Evolutionary conservation across 768 basidiomycete species (phyloP).

Genomic region (Coprinopsis sp.): DNA sequence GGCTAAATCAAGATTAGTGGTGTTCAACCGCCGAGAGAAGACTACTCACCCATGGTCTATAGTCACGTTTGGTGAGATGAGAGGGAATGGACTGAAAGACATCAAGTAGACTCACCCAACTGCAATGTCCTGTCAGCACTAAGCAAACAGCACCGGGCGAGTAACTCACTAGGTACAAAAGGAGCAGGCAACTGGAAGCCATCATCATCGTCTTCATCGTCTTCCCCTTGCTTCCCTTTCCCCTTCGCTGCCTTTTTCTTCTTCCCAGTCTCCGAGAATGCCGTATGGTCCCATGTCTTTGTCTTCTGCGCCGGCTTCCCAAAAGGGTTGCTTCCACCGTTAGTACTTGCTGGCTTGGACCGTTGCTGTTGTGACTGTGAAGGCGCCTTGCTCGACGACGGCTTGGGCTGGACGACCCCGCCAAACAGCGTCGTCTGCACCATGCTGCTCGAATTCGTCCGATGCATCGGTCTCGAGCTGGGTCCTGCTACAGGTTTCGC

Average conservation of each 20-base stretch:
- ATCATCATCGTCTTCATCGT: constrained; percentile 48
- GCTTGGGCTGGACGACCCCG: constrained; percentile 37
- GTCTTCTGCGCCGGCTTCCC: constrained; percentile 58
- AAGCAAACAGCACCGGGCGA: background rate
- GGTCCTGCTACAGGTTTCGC: constrained; percentile 39
- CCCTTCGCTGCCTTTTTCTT: constrained; percentile 46
- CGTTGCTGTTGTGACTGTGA: constrained; percentile 31
- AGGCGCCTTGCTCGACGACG: constrained; percentile 30
- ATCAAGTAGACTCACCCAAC: constrained; percentile 45
- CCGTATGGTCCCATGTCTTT: constrained; percentile 91
- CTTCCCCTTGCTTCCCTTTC: constrained; percentile 42
- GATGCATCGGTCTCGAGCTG: constrained; percentile 21
- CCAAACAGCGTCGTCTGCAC: constrained; percentile 67
- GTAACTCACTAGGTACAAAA: constrained; percentile 55
- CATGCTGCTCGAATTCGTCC: constrained; percentile 32
- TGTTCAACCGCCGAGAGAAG: background rate
- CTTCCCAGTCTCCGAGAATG: constrained; percentile 76
- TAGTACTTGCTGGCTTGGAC: constrained; percentile 39
- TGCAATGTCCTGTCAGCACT: constrained; percentile 16
- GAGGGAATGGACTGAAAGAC: too few species aligned
- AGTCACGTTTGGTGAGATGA: too few species aligned
- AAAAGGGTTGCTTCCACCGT: constrained; percentile 42
- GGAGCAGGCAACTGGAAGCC: constrained; percentile 85
- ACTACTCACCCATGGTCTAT: background rate
- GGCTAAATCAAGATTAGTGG: constrained; percentile 34